Evolutionary conservation across 306 rosid species (phyloP), one percentile per base, ranked within the genome.

Genomic region (Vicia villosa): DNA sequence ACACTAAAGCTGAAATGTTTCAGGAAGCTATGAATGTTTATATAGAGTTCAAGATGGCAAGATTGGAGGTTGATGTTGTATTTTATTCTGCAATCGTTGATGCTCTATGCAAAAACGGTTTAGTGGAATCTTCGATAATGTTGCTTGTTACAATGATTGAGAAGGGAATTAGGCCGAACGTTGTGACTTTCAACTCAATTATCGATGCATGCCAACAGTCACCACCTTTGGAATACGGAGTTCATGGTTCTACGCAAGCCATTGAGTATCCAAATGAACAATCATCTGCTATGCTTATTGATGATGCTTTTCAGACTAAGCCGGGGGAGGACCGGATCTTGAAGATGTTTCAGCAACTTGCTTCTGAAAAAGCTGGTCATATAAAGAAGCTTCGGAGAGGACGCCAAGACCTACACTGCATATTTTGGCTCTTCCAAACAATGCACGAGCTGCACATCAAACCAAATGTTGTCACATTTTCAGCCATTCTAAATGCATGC

Each of bases 401-500:
- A 54, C 57, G 40, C 17, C 82, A 74, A 42, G 82, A 68, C 47
- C 74, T 63, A 12, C 62, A 68, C 74, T 50, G 32, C 77, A 77
- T 82, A 42, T 46, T 74, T 82, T 83, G 86, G 69, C 78, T 94
- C 73, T 81, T 90, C 70, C 80, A 69, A 16, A 91, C 86, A 76
- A 94, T 94, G 98, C 77, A 77, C 8, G 77, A 77, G 41, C 54
- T 77, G 77, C 56, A 74, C 37, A 74, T 82, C 11, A 82, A 82
- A 40, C 85, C 85, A 15, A 82, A 82, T 51, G 85, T 82, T 17
- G 85, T 82, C 74, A 82, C 85, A 42, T 82, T 82, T 89, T 94
- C 98, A 2, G 99, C 97, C 47, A 94, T 87, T 74, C 73, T 94
- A 80, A 94, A 90, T 76, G 97, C 95, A 36, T 90, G 99, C 99